Evolutionary conservation across 2,329 filamentous ascomycete species (phyloP), one percentile per base, ranked within the genome.

Genomic region (Cladosporium sp.): DNA sequence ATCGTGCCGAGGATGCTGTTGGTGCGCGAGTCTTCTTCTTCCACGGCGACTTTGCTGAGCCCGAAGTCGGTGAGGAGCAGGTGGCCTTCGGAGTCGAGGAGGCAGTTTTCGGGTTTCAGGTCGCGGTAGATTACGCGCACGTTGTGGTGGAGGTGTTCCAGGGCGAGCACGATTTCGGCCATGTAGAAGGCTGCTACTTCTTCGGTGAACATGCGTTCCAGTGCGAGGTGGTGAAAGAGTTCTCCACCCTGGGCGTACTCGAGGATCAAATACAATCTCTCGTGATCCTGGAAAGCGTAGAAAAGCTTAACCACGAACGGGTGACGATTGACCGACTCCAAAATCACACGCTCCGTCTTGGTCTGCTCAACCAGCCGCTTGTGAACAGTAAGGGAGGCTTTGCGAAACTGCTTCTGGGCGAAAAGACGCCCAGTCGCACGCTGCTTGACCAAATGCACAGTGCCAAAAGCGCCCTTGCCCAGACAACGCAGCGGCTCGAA

Each of bases 381-480:
- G 71, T 96, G 91, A 33, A 98, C 88, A 1, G 91, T 89, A 46
- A 98, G 75, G 7, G 90, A 95, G 0, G 94, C 93, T 72, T 98
- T 98, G 68, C 92, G 93, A 72, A 98, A 93, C 70, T 97, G 92
- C 75, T 98, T 98, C 73, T 98, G 94, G 1, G 93, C 94, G 64
- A 91, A 98, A 4, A 98, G 79, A 38, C 88, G 84, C 36, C 93
- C 93, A 2, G 91, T 96, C 25, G 82, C 74, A 43, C 82, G 83
- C 72, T 98, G 92, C 71, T 91, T 93, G 54, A 98, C 94, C 22
- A 98, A 78, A 39, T 95, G 74, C 9, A 98, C 94, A 0, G 92
- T 98, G 30, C 93, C 93, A 66, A 93, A 98, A 12, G 93, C 90
- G 42, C 93, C 93, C 67, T 97, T 97, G 50, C 94, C 94, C 18